Evolutionary conservation across 371 early-diverging fungal species (phyloP).

Genomic region (Mortierella sp.): DNA sequence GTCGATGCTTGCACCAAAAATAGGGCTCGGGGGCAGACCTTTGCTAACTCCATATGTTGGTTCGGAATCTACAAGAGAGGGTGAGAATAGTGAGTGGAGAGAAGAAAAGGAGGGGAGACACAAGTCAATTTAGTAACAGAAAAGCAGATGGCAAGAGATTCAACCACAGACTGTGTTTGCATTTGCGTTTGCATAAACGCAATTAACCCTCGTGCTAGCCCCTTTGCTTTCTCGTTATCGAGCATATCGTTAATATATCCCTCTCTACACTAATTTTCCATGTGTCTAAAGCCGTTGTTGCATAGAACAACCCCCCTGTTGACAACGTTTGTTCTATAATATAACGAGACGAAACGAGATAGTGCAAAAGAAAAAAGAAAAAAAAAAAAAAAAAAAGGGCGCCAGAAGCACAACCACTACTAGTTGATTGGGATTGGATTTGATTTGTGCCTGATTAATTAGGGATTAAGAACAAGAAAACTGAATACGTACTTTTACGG

Average conservation of each 20-base stretch:
- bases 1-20: slow-evolving; percentile 50
- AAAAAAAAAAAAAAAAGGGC: not conserved
- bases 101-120: not conserved
- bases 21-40: slow-evolving; percentile 19
- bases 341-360: not conserved
- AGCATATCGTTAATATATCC: not conserved
- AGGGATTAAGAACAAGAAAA: not conserved
- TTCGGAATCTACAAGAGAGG: slow-evolving; percentile 37
- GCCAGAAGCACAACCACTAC: not conserved
- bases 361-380: not conserved
- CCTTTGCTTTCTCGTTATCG: not conserved
- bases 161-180: not conserved
- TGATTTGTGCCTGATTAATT: slow-evolving; percentile 28
- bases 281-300: too few species aligned
- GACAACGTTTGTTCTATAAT: too few species aligned
- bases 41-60: slow-evolving; percentile 32
- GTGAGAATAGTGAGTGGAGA: not conserved
- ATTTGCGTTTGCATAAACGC: slow-evolving; percentile 7
- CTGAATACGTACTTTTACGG: slow-evolving; percentile 47
- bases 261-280: not conserved
- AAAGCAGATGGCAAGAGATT: not conserved
- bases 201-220: slow-evolving; percentile 6
- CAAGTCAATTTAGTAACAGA: not conserved
- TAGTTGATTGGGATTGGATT: not conserved
- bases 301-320: too few species aligned